These are phyloP conservation scores for Coniochaeta ligniaria DNA, from an alignment of 2,329 filamentous ascomycete genomes.

Conservation along the genomic window DNA sequence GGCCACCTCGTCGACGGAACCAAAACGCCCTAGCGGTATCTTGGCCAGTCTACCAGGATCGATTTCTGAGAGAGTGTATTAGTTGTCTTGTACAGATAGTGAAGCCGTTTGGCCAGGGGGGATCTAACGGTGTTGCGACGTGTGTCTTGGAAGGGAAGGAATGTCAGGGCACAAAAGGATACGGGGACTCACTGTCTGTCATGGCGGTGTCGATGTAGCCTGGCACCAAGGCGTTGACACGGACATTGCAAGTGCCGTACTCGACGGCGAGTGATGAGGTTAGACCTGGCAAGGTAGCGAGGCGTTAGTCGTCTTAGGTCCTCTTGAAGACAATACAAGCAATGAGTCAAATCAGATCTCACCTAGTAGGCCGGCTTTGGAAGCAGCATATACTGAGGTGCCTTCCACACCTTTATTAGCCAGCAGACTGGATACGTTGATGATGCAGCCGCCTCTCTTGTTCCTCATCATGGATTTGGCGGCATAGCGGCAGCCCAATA, in stretches of 20 bases:
- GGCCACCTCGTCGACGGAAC: conserved; percentile 65
- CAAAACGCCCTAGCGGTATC: conserved; percentile 64
- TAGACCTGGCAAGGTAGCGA: conserved; percentile 46
- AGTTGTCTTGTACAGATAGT: not conserved
- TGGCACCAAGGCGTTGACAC: conserved; percentile 75
- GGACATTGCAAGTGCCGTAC: conserved; percentile 51
- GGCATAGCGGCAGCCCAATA: conserved; percentile 51
- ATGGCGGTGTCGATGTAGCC: conserved; percentile 80
- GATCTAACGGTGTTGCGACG: conserved; percentile 4
- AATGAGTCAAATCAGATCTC: conserved; percentile 12
- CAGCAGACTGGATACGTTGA: conserved; percentile 76
- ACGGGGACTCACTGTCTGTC: conserved; percentile 52
- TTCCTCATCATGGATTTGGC: conserved; percentile 36
- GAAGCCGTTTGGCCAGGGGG: not conserved
- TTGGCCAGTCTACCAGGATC: conserved; percentile 25
- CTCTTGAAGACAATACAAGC: not conserved
- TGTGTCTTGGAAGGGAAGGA: conserved; percentile 1
- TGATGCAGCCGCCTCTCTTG: conserved; percentile 49
- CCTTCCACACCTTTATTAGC: conserved; percentile 63
- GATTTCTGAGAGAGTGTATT: conserved; percentile 19
- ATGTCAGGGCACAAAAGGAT: not conserved
- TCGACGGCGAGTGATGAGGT: conserved; percentile 61
- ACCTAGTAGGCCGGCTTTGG: conserved; percentile 74
- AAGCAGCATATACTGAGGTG: conserved; percentile 67
- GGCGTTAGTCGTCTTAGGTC: not conserved